Evolutionary conservation across 2,329 filamentous ascomycete species (phyloP), one percentile per base, ranked within the genome.

Genomic region (Diplodia corticola): DNA sequence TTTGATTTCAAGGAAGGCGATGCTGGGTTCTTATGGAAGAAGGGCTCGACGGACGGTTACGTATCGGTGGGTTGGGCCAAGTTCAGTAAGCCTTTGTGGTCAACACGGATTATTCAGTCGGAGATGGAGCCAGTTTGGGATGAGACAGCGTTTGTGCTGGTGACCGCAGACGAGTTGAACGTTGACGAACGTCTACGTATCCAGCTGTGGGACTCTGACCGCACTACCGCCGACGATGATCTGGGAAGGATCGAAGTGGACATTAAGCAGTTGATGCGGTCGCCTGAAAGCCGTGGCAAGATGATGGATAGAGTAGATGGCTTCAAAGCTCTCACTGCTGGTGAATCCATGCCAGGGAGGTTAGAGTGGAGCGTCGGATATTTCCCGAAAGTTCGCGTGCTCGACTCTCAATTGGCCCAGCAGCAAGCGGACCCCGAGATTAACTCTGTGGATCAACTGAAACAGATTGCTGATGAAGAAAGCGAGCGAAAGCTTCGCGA

Each of bases 201-300:
- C 1, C 89, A 92, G 72, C 80, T 92, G 0, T 93, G 90, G 90
- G 90, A 93, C 70, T 91, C 88, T 1, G 90, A 92, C 73, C 86
- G 87, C 50, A 84, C 86, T 61, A 89, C 87, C 2, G 89, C 89
- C 1, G 90, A 92, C 72, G 90, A 92, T 70, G 89, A 92, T 71
- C 80, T 92, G 1, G 90, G 90, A 17, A 84, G 89, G 17, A 89
- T 92, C 15, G 90, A 92, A 73, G 77, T 92, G 9, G 85, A 87
- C 67, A 75, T 92, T 35, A 89, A 89, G 71, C 77, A 85, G 4
- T 72, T 92, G 5, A 91, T 92, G 85, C 82, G 82, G 64, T 81
- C 79, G 51, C 72, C 82, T 0, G 80, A 86, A 24, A 86, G 87
- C 0, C 86, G 85, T 65, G 88, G 88, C 63, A 84, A 80, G 67